These are phyloP conservation scores for Coniochaeta prunicola DNA, from an alignment of 2,329 filamentous ascomycete genomes.

Conservation along the genomic window DNA sequence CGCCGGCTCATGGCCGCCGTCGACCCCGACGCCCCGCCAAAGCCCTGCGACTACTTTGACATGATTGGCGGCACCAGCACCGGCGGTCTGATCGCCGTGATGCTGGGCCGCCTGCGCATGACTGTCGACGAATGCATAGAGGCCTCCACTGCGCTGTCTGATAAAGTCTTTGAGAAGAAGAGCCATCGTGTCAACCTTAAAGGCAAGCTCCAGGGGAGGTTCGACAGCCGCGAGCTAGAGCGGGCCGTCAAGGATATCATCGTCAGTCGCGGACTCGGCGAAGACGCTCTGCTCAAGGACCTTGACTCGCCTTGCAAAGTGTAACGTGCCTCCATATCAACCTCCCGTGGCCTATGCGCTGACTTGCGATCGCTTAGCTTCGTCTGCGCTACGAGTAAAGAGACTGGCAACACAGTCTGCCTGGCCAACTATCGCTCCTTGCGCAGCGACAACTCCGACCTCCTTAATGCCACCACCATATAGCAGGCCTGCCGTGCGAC, in stretches of 20 bases:
- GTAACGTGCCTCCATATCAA: conserved; percentile 6
- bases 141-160: conserved; percentile 21
- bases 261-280: neutral
- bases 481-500: conserved; percentile 14
- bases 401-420: conserved; percentile 8
- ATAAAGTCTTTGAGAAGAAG: conserved; percentile 14
- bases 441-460: conserved; percentile 7
- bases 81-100: conserved; percentile 28
- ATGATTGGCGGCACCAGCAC: neutral
- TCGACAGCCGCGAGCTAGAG: conserved; percentile 11
- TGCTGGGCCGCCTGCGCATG: conserved; percentile 35
- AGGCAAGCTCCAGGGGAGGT: conserved; percentile 13
- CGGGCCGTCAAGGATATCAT: conserved; percentile 12
- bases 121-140: conserved; percentile 29
- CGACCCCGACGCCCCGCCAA: neutral
- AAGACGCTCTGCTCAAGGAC: conserved; percentile 14
- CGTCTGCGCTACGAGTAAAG: conserved; percentile 15
- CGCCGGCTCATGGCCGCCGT: neutral
- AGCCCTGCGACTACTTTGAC: neutral
- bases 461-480: conserved; percentile 10
- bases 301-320: conserved; percentile 12
- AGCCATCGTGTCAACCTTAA: conserved; percentile 9
- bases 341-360: neutral
- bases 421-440: conserved; percentile 9
- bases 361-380: conserved; percentile 9